Evolutionary conservation across 495 filamentous ascomycete species (phyloP), one percentile per base, ranked within the genome.

Genomic region (Aspergillus incahuasiensis): DNA sequence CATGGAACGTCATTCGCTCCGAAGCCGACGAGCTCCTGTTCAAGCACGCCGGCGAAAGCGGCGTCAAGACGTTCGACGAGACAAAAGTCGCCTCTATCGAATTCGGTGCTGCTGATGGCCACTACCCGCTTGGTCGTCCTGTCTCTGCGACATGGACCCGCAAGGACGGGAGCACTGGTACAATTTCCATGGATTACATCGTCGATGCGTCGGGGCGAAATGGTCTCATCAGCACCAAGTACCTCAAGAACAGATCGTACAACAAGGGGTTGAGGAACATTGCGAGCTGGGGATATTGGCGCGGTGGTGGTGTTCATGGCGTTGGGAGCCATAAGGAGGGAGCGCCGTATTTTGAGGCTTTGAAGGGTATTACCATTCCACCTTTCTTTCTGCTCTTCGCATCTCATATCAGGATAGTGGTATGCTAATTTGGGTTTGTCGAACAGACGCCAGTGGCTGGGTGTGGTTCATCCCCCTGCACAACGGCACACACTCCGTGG

Each of bases 1-100:
- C 77, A 0, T 81, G 74, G 73, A 81, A 80, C 35, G 74, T 80
- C 0, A 60, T 79, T 40, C 73, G 79, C 8, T 76, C 77, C 21
- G 77, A 80, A 50, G 55, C 72, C 12, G 78, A 82, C 43, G 61
- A 80, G n/a, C 28, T 79, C 2, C 67, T 80, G 9, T 78, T 81
- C 57, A 48, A 63, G 30, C 75, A 81, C 56, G 79, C 77, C 12
- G 66, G 44, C 3, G 60, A 67, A 48, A 64, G 63, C 42, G 77
- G 77, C 15, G 77, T 73, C n/a, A 58, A 74, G 16, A 63, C 61
- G 2, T 79, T 78, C 54, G 73, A 48, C 24, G 45, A 25, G 13
- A 25, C 25, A 1, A 30, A 34, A 15, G 45, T 32, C 24, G 32
- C 32, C 6, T 35, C 32, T 11, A 35, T 35, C 13, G 32, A 35